Conservation (phyloP, 2,329 filamentous ascomycete species). For the Diaporthe nobilis region DNA sequence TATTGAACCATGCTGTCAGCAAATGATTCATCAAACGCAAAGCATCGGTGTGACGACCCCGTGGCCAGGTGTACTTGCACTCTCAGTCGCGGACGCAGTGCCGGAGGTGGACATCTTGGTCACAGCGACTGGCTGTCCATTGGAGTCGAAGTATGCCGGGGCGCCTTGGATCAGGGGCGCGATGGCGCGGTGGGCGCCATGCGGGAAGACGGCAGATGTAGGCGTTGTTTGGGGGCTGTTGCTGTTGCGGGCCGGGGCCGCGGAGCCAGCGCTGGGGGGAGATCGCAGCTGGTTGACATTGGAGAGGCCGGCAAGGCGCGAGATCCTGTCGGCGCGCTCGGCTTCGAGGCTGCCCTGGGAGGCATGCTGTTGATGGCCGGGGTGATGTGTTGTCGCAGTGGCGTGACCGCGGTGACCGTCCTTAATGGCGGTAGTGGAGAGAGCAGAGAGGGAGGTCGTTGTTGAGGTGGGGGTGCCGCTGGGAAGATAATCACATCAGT, state of each 20-base stretch:
- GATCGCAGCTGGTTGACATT: constrained; percentile 83
- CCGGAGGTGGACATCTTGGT: constrained; percentile 93
- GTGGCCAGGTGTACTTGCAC: constrained; percentile 62
- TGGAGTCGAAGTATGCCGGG: constrained; percentile 84
- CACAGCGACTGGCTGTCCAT: constrained; percentile 75
- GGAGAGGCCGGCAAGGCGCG: constrained; percentile 91
- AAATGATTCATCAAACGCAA: neutral
- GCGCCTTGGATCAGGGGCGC: constrained; percentile 49
- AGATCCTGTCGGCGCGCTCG: constrained; percentile 95
- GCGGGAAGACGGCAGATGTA: constrained; percentile 62
- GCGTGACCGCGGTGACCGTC: constrained; percentile 91
- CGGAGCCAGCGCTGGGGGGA: constrained; percentile 51
- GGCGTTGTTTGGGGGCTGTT: constrained; percentile 63
- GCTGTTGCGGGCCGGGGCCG: constrained; percentile 52
- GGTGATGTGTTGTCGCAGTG: constrained; percentile 69
- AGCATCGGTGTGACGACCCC: neutral
- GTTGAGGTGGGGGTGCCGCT: constrained; percentile 95
- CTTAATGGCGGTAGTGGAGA: constrained; percentile 96
- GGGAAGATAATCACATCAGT: constrained; percentile 39
- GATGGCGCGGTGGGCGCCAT: constrained; percentile 47
- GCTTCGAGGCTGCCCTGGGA: constrained; percentile 86
- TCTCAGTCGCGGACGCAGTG: constrained; percentile 88
- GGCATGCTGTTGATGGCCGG: constrained; percentile 70
- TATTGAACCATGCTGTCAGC: constrained; percentile 53
- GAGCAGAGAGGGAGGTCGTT: constrained; percentile 89